These are phyloP conservation scores for Mentha longifolia DNA, from an alignment of 257 asterid species.

Conservation along the genomic window DNA sequence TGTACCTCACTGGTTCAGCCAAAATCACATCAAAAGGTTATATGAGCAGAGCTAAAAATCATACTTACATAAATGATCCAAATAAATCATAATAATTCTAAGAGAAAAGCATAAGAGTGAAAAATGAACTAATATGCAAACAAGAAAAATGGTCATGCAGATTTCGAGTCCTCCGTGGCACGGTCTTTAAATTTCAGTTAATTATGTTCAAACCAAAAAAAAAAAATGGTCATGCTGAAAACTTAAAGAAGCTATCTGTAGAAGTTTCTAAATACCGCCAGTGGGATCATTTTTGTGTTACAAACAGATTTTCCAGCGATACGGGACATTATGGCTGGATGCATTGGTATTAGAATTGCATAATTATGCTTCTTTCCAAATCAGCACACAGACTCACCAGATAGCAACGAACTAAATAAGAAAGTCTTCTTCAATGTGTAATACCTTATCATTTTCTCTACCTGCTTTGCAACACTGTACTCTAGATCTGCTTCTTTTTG, in stretches of 20 bases:
- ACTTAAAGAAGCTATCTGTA: constrained; percentile 13
- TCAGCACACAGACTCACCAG: neutral
- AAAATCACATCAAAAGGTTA: constrained; percentile 32
- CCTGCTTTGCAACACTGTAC: constrained; percentile 99
- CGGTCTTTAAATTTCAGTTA: too few relatives aligned
- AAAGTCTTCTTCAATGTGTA: constrained; percentile 28
- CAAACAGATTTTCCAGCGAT: constrained; percentile 25
- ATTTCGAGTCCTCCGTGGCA: too few relatives aligned
- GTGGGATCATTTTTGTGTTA: constrained; percentile 8
- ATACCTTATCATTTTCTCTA: constrained; percentile 99
- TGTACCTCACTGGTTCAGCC: constrained; percentile 83
- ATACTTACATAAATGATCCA: constrained; percentile 23
- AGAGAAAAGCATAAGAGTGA: constrained; percentile 24
- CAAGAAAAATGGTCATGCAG: neutral
- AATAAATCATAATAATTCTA: constrained; percentile 9
- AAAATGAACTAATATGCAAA: neutral
- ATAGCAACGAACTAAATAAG: constrained; percentile 22
- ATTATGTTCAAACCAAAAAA: too few relatives aligned
- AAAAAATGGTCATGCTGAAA: constrained; percentile 10
- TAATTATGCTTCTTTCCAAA: constrained; percentile 17
- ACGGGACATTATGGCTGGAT: constrained; percentile 20
- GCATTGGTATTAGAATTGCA: constrained; percentile 16
- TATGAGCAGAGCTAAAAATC: constrained; percentile 32
- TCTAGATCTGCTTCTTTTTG: constrained; percentile 99
- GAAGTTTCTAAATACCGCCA: neutral